A percentile compares a stretch with the other conserved stretches of the same genome.
These are phyloP conservation scores for Pythium apleroticum DNA, from an alignment of 352 stramenopile genomes.

Conservation along the genomic window DNA sequence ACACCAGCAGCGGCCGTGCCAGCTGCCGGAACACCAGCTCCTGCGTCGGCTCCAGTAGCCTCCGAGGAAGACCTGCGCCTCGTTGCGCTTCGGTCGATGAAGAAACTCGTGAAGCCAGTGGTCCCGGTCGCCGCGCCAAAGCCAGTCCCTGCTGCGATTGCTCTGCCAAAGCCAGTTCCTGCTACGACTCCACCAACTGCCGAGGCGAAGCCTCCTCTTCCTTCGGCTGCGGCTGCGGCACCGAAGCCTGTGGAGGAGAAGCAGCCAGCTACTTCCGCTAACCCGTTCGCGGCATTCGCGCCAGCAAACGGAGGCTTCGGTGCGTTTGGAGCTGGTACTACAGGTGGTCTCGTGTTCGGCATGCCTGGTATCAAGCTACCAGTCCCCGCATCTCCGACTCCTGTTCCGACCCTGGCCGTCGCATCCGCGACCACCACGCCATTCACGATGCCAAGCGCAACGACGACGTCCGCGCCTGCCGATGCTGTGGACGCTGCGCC, in stretches of 20 bases:
- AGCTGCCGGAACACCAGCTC: neutral
- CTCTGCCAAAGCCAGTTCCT: neutral
- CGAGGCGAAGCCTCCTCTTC: constrained; percentile 20
- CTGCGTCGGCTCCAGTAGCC: neutral
- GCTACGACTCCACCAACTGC: constrained; percentile 4
- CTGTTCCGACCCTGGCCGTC: constrained; percentile 7
- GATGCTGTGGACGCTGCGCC: constrained; percentile 1
- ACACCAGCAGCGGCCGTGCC: neutral
- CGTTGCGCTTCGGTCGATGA: constrained; percentile 69
- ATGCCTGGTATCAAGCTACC: constrained; percentile 74
- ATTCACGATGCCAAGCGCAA: neutral
- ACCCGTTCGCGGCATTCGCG: constrained; percentile 35
- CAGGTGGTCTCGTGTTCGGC: constrained; percentile 69
- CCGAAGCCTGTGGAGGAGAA: neutral
- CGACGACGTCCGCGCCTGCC: neutral
- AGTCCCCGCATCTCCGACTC: constrained; percentile 54
- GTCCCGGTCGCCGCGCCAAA: constrained; percentile 3
- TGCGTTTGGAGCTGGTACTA: constrained; percentile 50
- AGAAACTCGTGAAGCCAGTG: constrained; percentile 40
- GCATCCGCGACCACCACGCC: neutral
- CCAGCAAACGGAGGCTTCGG: constrained; percentile 31
- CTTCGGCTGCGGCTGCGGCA: neutral
- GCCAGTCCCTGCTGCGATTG: neutral
- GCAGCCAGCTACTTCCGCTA: neutral
- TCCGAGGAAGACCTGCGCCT: constrained; percentile 60